A percentile compares a stretch with the other conserved stretches of the same genome.
These are phyloP conservation scores for Sanghuangporus weigelae DNA, from an alignment of 1,284 basidiomycete genomes.

Conservation along the genomic window DNA sequence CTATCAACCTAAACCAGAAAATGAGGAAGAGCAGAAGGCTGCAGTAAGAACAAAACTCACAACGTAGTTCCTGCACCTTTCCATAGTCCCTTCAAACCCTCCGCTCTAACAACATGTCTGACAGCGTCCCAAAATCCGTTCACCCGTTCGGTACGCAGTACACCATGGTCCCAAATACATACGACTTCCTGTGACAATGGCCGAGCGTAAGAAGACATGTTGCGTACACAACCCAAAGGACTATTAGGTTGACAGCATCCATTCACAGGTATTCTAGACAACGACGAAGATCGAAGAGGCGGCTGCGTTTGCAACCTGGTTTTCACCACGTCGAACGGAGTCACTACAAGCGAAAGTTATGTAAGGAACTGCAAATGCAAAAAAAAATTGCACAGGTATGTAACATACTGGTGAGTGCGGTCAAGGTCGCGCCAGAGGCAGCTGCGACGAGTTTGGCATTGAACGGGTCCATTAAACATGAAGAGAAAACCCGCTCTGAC, in stretches of 20 bases:
- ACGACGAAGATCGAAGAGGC: constrained; percentile 38
- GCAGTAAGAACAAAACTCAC: constrained; percentile 36
- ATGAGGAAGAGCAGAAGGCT: constrained; percentile 1
- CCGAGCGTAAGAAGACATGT: constrained; percentile 67
- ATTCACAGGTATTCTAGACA: constrained; percentile 44
- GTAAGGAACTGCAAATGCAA: neutral
- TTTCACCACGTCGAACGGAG: constrained; percentile 91
- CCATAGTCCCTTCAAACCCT: constrained; percentile 80
- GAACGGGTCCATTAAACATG: constrained; percentile 56
- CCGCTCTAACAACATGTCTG: constrained; percentile 69
- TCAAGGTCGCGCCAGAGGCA: constrained; percentile 74
- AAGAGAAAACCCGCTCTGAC: neutral
- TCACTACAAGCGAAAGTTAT: constrained; percentile 54
- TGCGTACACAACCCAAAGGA: constrained; percentile 57
- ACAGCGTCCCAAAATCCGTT: constrained; percentile 81
- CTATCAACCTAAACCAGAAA: constrained; percentile 63
- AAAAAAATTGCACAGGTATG: neutral
- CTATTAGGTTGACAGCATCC: constrained; percentile 63
- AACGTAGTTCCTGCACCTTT: constrained; percentile 85
- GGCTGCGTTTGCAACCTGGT: constrained; percentile 87
- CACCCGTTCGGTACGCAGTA: constrained; percentile 66
- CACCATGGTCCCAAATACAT: constrained; percentile 69
- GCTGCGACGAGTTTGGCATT: constrained; percentile 79
- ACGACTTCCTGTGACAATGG: constrained; percentile 57
- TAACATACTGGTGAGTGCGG: constrained; percentile 74